Evolutionary conservation across 257 asterid species (phyloP).

Genomic region (Nicotiana attenuata): DNA sequence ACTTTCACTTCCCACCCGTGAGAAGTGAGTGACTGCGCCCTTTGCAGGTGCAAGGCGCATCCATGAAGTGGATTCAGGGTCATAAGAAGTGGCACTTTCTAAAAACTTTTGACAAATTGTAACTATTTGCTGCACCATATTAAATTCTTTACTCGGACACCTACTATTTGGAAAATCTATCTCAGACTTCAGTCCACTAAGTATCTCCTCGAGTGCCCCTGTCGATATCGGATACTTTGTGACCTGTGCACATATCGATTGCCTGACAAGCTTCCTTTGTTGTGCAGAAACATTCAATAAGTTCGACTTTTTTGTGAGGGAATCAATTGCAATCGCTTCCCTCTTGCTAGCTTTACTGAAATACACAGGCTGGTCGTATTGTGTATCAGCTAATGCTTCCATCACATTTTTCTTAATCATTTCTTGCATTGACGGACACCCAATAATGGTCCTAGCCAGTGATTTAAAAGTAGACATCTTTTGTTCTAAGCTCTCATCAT

Average conservation of each 20-base stretch:
- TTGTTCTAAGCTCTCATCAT: constrained; percentile 45
- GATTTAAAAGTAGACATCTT: constrained; percentile 52
- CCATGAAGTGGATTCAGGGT: too few species aligned
- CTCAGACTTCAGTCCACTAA: constrained; percentile 54
- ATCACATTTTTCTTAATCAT: constrained; percentile 35
- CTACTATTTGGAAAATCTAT: constrained; percentile 28
- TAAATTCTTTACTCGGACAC: too few species aligned
- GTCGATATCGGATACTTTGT: constrained; percentile 33
- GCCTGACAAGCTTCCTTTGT: constrained; percentile 65
- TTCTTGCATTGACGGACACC: constrained; percentile 49
- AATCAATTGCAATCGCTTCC: neutral
- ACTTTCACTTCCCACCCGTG: too few species aligned
- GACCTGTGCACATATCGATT: constrained; percentile 60
- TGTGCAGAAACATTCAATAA: constrained; percentile 59
- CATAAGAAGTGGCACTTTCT: too few species aligned
- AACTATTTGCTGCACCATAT: too few species aligned
- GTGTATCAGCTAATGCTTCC: constrained; percentile 19
- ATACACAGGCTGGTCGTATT: constrained; percentile 17
- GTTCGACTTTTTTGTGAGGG: constrained; percentile 32
- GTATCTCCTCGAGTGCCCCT: constrained; percentile 34
- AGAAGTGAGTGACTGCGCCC: too few species aligned
- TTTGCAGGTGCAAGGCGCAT: too few species aligned
- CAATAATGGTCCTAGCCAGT: constrained; percentile 45
- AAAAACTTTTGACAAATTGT: too few species aligned
- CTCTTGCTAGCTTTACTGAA: constrained; percentile 26